Percentiles rank a stretch among this genome's conserved stretches.
Conservation (phyloP, 768 basidiomycete genomes). For the Phaeolepiota aurea region DNA sequence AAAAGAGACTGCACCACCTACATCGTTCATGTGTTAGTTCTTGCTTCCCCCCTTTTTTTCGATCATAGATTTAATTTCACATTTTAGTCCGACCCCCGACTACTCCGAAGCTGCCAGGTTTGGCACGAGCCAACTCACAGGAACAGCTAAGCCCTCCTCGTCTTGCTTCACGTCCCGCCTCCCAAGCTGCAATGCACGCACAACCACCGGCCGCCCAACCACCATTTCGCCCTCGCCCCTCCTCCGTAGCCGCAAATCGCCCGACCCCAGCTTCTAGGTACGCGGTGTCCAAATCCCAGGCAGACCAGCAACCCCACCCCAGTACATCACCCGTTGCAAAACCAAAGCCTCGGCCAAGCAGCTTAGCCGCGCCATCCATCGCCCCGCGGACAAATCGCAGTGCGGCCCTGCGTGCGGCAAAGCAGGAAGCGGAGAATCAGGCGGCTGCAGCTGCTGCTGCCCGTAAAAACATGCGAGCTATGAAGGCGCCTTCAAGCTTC, state of each 20-base stretch:
- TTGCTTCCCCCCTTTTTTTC: no score
- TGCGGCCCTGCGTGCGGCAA: conserved; percentile 61
- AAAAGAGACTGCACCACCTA: conserved; percentile 54
- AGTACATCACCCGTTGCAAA: conserved; percentile 8
- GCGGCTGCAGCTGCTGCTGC: conserved; percentile 34
- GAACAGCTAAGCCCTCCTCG: conserved; percentile 13
- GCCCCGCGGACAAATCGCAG: conserved; percentile 67
- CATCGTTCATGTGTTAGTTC: conserved; percentile 65
- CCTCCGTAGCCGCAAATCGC: conserved; percentile 28
- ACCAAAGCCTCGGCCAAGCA: conserved; percentile 36
- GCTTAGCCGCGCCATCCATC: conserved; percentile 50
- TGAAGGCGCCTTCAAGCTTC: conserved; percentile 30
- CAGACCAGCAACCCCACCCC: background rate
- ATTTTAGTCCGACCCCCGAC: conserved; percentile 38
- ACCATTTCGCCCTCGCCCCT: conserved; percentile 20
- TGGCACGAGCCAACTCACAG: conserved; percentile 37
- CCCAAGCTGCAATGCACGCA: conserved; percentile 16
- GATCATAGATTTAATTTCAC: no score
- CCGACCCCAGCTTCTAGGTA: conserved; percentile 2
- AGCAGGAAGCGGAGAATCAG: conserved; percentile 47
- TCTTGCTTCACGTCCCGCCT: conserved; percentile 16
- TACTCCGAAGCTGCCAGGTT: conserved; percentile 30
- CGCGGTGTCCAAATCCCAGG: conserved; percentile 4
- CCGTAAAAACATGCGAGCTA: conserved; percentile 21
- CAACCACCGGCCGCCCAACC: conserved; percentile 7